A percentile compares a stretch with the other conserved stretches of the same genome.
Evolutionary conservation across 2,329 filamentous ascomycete genomes (phyloP).

Genomic region (Grosmannia penicillata): DNA sequence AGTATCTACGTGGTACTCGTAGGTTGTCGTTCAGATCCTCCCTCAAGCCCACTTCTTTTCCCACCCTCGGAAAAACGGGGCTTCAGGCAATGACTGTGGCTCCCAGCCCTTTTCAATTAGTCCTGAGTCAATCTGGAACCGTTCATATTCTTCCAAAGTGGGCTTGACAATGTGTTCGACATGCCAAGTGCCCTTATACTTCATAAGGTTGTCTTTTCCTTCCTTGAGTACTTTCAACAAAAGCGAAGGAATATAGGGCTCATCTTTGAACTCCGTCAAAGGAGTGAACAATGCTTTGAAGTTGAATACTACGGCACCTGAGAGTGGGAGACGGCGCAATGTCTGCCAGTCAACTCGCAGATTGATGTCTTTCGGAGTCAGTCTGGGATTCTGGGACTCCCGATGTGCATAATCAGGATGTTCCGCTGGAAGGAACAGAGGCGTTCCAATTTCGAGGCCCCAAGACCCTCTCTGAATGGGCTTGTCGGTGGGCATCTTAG

Average conservation of each 20-base stretch:
- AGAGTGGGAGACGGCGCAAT: constrained; percentile 61
- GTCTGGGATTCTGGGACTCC: constrained; percentile 8
- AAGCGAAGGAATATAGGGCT: constrained; percentile 58
- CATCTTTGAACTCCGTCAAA: constrained; percentile 50
- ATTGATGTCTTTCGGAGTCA: constrained; percentile 42
- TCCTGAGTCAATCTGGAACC: not conserved
- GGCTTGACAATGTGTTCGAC: constrained; percentile 2
- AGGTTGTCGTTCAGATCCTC: not conserved
- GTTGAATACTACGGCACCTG: constrained; percentile 66
- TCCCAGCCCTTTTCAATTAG: constrained; percentile 1
- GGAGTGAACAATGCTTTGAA: constrained; percentile 81
- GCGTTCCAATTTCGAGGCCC: constrained; percentile 63
- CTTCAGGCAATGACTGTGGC: not conserved
- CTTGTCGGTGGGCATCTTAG: constrained; percentile 54
- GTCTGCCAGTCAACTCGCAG: constrained; percentile 85
- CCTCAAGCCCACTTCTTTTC: not conserved
- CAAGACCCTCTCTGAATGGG: constrained; percentile 77
- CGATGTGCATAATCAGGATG: constrained; percentile 33
- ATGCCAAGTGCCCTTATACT: constrained; percentile 5
- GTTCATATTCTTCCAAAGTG: not conserved
- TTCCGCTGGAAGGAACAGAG: constrained; percentile 45
- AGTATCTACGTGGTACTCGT: too few relatives aligned
- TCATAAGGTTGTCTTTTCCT: constrained; percentile 22
- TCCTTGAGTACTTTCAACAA: constrained; percentile 54
- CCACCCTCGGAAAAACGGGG: constrained; percentile 4